Base-by-base conservation (phyloP, 192 early-diverging fungal species). In the Coemansia sp. region DNA sequence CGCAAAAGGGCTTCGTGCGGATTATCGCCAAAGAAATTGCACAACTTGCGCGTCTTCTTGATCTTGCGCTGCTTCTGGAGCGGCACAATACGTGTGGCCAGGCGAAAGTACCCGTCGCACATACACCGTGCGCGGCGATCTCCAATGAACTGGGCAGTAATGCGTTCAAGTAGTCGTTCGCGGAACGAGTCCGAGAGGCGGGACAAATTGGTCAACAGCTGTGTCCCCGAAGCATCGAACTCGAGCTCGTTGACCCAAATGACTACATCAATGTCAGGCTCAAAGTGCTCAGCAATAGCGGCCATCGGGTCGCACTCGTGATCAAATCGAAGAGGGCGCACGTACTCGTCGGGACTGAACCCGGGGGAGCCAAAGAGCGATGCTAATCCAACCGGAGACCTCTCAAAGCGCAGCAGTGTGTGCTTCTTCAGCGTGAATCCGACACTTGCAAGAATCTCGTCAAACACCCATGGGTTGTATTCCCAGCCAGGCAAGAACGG, bases 391-490 rank as follows among this genome's bases (percentile, higher is more conserved):
- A 82, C 71, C 5, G 79, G 79, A 8, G 74, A 77, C 45, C 84
- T 76, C 74, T 94, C 91, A 48, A 90, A 95, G 20, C 90, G 76
- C n/a, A 85, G 59, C 66, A 89, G 84, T 18, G 89, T 85, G 59
- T 91, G 90, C 23, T 86, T 86, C 58, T 93, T 94, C 56, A 95
- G 72, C 37, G 89, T 78, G 28, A 87, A 87, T 46, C 91, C 92
- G 4, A 91, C 84, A 45, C 91, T 86, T 55, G 91, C 87, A 74
- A 94, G 87, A 0, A 88, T 88, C 51, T 89, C 90, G 76, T 95
- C 93, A 79, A 90, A 95, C 53, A 94, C 82, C 63, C 83, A 86
- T 21, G 85, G 82, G 37, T 87, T 88, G 59, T 85, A 55, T 31
- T 84, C 67, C 67, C 75, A 83, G 9, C 83, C 74, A 20, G 85